These are phyloP conservation scores for Vicia villosa DNA, from an alignment of 306 rosid species.

Conservation along the genomic window DNA sequence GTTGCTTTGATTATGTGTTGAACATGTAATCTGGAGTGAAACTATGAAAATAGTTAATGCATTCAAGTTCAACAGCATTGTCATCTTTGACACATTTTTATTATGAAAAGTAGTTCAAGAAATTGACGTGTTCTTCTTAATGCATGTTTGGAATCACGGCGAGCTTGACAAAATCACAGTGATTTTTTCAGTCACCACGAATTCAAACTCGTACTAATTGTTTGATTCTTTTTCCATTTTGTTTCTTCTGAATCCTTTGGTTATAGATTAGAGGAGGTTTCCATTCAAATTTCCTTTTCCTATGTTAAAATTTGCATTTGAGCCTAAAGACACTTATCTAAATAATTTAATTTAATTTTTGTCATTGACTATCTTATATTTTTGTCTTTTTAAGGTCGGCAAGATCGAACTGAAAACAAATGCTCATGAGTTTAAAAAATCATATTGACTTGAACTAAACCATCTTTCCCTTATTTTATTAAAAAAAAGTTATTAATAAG, in stretches of 20 bases:
- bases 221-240: neutral
- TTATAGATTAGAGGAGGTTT: neutral
- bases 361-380: neutral
- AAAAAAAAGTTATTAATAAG: neutral
- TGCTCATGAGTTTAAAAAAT: neutral
- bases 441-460: conserved; percentile 8
- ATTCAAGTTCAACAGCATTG: conserved; percentile 25
- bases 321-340: neutral
- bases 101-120: conserved; percentile 19
- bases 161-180: no score
- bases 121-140: neutral
- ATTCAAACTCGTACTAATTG: neutral
- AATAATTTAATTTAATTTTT: neutral
- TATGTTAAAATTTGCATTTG: neutral
- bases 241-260: neutral
- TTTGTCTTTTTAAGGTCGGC: neutral
- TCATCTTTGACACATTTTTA: conserved; percentile 25
- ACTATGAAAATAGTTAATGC: neutral
- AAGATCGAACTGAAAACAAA: neutral
- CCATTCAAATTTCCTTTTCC: neutral
- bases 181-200: no score
- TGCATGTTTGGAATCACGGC: no score
- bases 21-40: conserved; percentile 16
- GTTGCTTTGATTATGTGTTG: conserved; percentile 27
- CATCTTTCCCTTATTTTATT: neutral